phyloP scores from a whole-genome alignment of 768 basidiomycete species.

The Piloderma croceum region DNA sequence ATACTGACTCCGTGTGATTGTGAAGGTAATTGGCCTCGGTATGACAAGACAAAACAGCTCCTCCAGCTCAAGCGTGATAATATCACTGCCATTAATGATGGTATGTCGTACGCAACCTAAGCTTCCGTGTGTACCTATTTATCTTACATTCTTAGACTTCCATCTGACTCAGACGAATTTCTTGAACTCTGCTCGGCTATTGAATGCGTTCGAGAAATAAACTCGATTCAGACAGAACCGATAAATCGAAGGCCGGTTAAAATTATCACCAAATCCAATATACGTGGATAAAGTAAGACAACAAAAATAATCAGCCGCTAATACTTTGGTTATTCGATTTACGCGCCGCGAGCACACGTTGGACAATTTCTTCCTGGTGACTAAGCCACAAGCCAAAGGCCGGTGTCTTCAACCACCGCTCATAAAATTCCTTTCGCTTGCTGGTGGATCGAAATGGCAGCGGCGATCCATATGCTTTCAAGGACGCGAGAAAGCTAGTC shows the following conservation, averaged over 20 bases:
- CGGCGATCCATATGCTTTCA: conserved; percentile 63
- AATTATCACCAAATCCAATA: background rate
- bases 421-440: conserved; percentile 70
- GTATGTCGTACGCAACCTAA: conserved; percentile 25
- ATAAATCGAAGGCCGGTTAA: conserved; percentile 6
- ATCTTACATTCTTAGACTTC: conserved; percentile 29
- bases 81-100: conserved; percentile 48
- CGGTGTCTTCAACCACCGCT: conserved; percentile 68
- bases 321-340: conserved; percentile 4
- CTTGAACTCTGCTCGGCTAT: conserved; percentile 33
- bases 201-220: conserved; percentile 45
- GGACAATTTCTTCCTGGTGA: conserved; percentile 67
- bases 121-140: background rate
- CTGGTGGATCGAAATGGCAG: conserved; percentile 68
- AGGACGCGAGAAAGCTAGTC: conserved; percentile 62
- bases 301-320: background rate
- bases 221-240: conserved; percentile 9
- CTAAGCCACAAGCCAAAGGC: conserved; percentile 79
- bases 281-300: background rate
- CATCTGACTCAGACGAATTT: conserved; percentile 38
- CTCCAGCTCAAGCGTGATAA: conserved; percentile 49
- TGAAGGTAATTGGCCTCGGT: conserved; percentile 46
- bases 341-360: conserved; percentile 44
- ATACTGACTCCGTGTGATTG: background rate
- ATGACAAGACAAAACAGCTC: conserved; percentile 29